These are phyloP conservation scores for Crassisporium funariophilum DNA, from an alignment of 768 basidiomycete species.

Conservation along the genomic window DNA sequence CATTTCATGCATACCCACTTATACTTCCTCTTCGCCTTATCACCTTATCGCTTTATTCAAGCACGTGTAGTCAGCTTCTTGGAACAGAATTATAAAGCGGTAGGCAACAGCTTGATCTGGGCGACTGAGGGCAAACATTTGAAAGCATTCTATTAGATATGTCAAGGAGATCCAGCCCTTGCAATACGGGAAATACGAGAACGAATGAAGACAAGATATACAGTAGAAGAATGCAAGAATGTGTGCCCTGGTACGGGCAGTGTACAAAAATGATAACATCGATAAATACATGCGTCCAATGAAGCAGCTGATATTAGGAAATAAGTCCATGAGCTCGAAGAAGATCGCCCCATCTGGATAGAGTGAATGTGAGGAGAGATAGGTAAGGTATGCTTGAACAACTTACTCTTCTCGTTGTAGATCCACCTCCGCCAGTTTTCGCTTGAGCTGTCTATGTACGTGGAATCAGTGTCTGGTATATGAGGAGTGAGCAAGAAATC, in stretches of 20 bases:
- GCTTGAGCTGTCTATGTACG: conserved; percentile 61
- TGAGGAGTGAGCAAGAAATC: neutral
- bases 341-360: conserved; percentile 64
- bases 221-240: no score
- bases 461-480: conserved; percentile 1
- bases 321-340: conserved; percentile 53
- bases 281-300: conserved; percentile 1
- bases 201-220: no score
- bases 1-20: conserved; percentile 20
- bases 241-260: no score
- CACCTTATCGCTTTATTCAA: no score
- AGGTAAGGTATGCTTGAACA: neutral
- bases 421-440: conserved; percentile 69
- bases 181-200: no score
- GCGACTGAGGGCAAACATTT: no score
- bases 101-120: no score
- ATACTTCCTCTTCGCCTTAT: conserved; percentile 7
- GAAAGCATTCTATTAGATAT: no score
- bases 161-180: no score
- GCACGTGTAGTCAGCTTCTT: no score
- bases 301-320: conserved; percentile 13
- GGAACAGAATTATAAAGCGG: no score
- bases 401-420: conserved; percentile 81
- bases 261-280: neutral
- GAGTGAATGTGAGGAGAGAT: conserved; percentile 11